Evolutionary conservation across 495 filamentous ascomycete species (phyloP), one percentile per base, ranked within the genome.

Genomic region (Penicillium flavigenum): DNA sequence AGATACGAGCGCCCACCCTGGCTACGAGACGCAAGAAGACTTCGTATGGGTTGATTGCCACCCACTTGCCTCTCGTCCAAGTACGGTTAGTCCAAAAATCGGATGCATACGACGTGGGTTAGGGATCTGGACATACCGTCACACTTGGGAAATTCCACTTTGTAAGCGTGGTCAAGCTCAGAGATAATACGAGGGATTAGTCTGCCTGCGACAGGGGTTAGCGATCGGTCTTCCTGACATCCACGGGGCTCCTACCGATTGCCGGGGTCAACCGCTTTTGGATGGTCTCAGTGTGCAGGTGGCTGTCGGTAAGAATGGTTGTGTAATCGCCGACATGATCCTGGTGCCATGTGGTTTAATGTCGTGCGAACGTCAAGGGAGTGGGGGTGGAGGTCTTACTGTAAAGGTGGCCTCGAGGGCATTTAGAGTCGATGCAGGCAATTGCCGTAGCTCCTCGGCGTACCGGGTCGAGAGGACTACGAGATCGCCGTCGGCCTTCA

Each of bases 1-100:
- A 84, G 12, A 80, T 62, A 19, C 79, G 67, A 41, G 78, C 76
- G 0, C 80, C 79, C n/a, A 82, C 63, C 12, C 71, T 73, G 36
- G 78, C 77, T 6, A 85, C 77, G 17, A 83, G 72, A 20, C 72
- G 14, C 16, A 61, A 38, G 31, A 54, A 31, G 14, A 26, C 14
- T 43, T 43, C 39, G 39, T 43, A 43, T 43, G 39, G 39, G 39
- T 43, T 43, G n/a, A 43, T 43, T 43, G 39, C 39, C 39, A 43
- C 39, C 39, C 39, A 43, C 39, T 43, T 43, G 39, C 39, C 39
- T 43, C 39, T 43, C 39, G 39, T 43, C 39, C 39, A 10, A 43
- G 39, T 43, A 43, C 39, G n/a, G 39, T 43, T 43, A 43, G 39
- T 43, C 39, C 39, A 43, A 43, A 2, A 16, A n/a, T n/a, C 17